Base-by-base conservation (phyloP, 768 basidiomycete genomes). In the Pulveroboletus ravenelii region DNA sequence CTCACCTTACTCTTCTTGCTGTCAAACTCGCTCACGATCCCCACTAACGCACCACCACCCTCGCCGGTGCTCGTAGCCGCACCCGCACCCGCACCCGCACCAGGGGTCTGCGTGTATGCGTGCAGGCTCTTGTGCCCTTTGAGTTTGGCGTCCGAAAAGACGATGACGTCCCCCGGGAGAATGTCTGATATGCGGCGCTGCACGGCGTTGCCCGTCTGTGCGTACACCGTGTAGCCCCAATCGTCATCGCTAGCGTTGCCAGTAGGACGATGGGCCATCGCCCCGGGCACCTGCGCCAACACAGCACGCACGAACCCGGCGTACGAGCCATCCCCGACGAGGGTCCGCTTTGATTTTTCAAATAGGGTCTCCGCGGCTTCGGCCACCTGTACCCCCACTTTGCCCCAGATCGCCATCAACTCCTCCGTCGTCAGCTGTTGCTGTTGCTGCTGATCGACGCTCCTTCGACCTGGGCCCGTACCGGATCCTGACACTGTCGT, bases 311-410 rank as follows among this genome's bases (percentile, higher is more conserved):
- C 78, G 63, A 93, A 93, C 3, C 92, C 91, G 3, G 76, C 72
- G 50, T 88, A 85, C 39, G 87, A 84, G 10, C 93, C 93, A 60
- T 95, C 92, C 6, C 90, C 93, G 27, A 93, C 77, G 36, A 92
- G 74, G 8, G 76, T 63, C 67, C 80, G 85, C 70, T 86, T 92
- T 35, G 89, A 90, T 57, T 85, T 84, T 32, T 88, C 87, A 54
- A 76, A 79, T 45, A 93, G 63, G 36, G 72, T 69, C 14, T 78
- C 77, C 1, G 93, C 91, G 0, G 79, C 75, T 56, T 89, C 82
- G 60, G 81, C 79, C 3, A 95, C 76, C 50, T 82, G 82, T 4
- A 83, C 79, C 10, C 93, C 93, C 1, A 89, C 81, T 27, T 82
- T 80, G 5, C 80, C 80, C 79, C 86, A 86, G 5, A 90, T 67